Conservation (phyloP, 2,329 filamentous ascomycete genomes). For the Plenodomus biglobosus region DNA sequence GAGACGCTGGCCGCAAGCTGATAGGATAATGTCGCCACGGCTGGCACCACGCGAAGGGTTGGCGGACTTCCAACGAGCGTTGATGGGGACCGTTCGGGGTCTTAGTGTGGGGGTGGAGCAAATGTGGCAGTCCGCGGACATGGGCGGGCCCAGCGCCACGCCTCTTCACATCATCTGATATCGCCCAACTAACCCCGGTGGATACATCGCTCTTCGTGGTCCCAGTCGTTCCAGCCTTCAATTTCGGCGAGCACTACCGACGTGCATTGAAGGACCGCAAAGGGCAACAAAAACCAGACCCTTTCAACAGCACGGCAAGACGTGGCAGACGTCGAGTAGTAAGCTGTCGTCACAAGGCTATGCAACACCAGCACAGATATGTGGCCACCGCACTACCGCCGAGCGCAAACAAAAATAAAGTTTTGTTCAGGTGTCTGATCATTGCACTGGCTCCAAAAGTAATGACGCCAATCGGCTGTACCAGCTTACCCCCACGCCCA, state of each 20-base stretch:
- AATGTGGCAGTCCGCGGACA: slow-evolving; percentile 20
- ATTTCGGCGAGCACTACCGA: slow-evolving; percentile 12
- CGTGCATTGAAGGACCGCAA: slow-evolving; percentile 25
- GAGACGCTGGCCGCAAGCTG: slow-evolving; percentile 23
- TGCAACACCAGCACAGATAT: slow-evolving; percentile 24
- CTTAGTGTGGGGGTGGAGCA: slow-evolving; percentile 45
- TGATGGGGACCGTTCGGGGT: slow-evolving; percentile 36
- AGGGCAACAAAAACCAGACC: slow-evolving; percentile 21
- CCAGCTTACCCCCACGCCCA: slow-evolving; percentile 25
- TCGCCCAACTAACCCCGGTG: slow-evolving; percentile 9
- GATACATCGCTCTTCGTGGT: slow-evolving; percentile 33
- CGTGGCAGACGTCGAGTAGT: slow-evolving; percentile 34
- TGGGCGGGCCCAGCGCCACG: slow-evolving; percentile 16
- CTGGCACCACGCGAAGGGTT: slow-evolving; percentile 38
- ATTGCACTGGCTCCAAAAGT: slow-evolving; percentile 5
- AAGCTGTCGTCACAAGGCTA: slow-evolving; percentile 31
- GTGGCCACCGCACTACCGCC: slow-evolving; percentile 7
- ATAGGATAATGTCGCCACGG: slow-evolving; percentile 39
- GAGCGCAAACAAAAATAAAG: slow-evolving; percentile 4
- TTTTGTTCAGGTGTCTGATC: slow-evolving; percentile 7
- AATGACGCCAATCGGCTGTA: slow-evolving; percentile 12
- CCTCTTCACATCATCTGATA: slow-evolving; percentile 43
- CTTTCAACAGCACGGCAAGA: slow-evolving; percentile 29
- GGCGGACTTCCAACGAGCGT: slow-evolving; percentile 34
- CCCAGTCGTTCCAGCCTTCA: slow-evolving; percentile 26